Percentiles rank a stretch among this genome's conserved stretches.
These are phyloP conservation scores for Teratosphaeria gauchensis DNA, from an alignment of 2,329 filamentous ascomycete genomes.

Conservation along the genomic window DNA sequence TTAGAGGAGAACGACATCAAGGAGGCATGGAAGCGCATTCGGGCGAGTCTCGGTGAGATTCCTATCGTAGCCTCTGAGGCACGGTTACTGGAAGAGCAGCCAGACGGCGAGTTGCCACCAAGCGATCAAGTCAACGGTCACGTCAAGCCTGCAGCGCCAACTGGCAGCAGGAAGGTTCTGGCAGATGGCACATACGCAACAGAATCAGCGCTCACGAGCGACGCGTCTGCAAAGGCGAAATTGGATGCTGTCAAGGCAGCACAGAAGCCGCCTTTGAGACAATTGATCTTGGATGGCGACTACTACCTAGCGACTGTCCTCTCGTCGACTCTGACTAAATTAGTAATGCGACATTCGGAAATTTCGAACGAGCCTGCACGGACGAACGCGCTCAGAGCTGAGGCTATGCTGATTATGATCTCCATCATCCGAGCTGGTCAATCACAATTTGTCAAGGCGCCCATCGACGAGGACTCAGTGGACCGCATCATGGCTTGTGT, in stretches of 20 bases:
- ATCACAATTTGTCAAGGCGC: slow-evolving; percentile 95
- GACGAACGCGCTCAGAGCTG: slow-evolving; percentile 87
- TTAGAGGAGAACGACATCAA: slow-evolving; percentile 87
- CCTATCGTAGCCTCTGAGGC: slow-evolving; percentile 94
- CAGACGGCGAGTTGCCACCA: slow-evolving; percentile 52
- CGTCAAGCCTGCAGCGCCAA: slow-evolving; percentile 63
- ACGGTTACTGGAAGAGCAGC: slow-evolving; percentile 73
- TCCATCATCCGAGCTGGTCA: slow-evolving; percentile 96
- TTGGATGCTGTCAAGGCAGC: slow-evolving; percentile 94
- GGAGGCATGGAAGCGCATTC: slow-evolving; percentile 93
- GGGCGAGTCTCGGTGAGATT: slow-evolving; percentile 88
- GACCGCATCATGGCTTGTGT: slow-evolving; percentile 98
- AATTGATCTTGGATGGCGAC: slow-evolving; percentile 92
- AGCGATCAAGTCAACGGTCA: slow-evolving; percentile 70
- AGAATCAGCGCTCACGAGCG: slow-evolving; percentile 88
- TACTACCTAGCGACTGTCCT: slow-evolving; percentile 93
- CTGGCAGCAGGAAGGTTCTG: slow-evolving; percentile 80
- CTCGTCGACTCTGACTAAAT: slow-evolving; percentile 90
- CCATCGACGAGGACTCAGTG: slow-evolving; percentile 96
- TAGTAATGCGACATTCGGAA: slow-evolving; percentile 94
- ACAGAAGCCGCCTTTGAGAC: slow-evolving; percentile 87
- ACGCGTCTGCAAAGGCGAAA: slow-evolving; percentile 79
- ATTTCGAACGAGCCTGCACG: slow-evolving; percentile 77
- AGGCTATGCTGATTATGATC: slow-evolving; percentile 99
- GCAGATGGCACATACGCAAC: slow-evolving; percentile 97